These are phyloP conservation scores for Nakaseomyces uthaithaninus DNA, from an alignment of 1,139 yeast genomes.

Conservation along the genomic window DNA sequence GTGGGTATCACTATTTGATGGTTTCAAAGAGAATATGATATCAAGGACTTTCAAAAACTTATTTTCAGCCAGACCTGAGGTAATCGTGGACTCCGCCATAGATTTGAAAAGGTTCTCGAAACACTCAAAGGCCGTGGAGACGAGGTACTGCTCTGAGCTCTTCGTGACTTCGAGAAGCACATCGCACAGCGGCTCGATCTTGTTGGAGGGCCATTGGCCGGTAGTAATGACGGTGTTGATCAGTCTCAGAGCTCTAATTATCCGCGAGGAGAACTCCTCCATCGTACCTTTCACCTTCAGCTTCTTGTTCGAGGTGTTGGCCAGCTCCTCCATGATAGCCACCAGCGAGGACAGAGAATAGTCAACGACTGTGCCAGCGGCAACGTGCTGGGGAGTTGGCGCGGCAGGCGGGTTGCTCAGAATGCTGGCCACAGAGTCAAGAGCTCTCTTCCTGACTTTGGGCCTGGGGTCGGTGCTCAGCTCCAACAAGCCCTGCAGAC, in stretches of 20 bases:
- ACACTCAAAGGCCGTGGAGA: conserved; percentile 73
- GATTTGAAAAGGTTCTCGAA: conserved; percentile 78
- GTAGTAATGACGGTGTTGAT: conserved; percentile 60
- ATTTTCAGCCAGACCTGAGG: conserved; percentile 40
- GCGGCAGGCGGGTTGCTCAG: conserved; percentile 69
- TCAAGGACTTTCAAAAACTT: conserved; percentile 59
- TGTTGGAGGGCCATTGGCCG: conserved; percentile 71
- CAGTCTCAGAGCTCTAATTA: conserved; percentile 73
- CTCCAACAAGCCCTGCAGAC: conserved; percentile 71
- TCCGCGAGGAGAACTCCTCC: conserved; percentile 45
- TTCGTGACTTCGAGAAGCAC: conserved; percentile 65
- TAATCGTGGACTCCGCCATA: conserved; percentile 36
- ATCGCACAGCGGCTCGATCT: conserved; percentile 69
- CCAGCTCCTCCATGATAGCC: conserved; percentile 42
- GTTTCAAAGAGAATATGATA: conserved; percentile 70
- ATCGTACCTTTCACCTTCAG: conserved; percentile 34
- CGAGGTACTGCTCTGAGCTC: conserved; percentile 75
- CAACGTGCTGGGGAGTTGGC: conserved; percentile 74
- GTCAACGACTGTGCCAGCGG: conserved; percentile 61
- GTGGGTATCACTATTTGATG: conserved; percentile 72
- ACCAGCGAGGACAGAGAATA: conserved; percentile 43
- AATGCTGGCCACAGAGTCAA: conserved; percentile 65
- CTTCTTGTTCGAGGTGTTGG: conserved; percentile 33
- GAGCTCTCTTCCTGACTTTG: conserved; percentile 91
- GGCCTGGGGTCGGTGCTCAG: conserved; percentile 85